These are phyloP conservation scores for Cyanidiococcus yangmingshanensis DNA, from an alignment of 23 red algal species.

Conservation along the genomic window DNA sequence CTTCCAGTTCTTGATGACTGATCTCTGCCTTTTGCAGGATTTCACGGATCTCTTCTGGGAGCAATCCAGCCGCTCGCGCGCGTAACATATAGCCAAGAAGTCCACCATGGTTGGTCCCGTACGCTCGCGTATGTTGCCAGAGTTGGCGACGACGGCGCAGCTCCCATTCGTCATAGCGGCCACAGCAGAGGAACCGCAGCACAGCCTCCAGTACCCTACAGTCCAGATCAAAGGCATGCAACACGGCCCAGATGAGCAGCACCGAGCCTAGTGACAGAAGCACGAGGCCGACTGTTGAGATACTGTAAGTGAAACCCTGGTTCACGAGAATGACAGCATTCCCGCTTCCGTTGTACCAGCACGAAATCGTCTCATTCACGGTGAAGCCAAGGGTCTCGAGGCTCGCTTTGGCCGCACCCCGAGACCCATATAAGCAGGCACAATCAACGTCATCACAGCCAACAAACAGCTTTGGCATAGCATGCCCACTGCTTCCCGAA, in stretches of 20 bases:
- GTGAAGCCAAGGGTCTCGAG: not conserved
- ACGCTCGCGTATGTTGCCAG: not conserved
- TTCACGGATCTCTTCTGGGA: constrained; percentile 5
- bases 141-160: not conserved
- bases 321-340: not conserved
- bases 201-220: not conserved
- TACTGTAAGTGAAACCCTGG: not conserved
- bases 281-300: not conserved
- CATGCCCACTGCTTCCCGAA: not conserved
- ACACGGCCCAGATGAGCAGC: constrained; percentile 4
- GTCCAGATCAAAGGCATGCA: not conserved
- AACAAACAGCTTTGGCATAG: not conserved
- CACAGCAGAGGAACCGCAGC: not conserved
- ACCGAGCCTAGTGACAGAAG: not conserved
- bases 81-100: not conserved
- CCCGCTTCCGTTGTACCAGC: constrained; percentile 4
- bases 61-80: not conserved
- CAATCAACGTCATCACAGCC: constrained; percentile 1
- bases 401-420: not conserved
- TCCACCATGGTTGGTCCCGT: not conserved
- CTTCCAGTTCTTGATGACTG: constrained; percentile 17
- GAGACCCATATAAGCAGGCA: not conserved
- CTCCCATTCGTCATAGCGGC: not conserved
- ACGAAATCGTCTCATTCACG: not conserved
- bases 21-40: not conserved